Conservation (phyloP, 495 filamentous ascomycete genomes). For the Podospora tetraspora region DNA sequence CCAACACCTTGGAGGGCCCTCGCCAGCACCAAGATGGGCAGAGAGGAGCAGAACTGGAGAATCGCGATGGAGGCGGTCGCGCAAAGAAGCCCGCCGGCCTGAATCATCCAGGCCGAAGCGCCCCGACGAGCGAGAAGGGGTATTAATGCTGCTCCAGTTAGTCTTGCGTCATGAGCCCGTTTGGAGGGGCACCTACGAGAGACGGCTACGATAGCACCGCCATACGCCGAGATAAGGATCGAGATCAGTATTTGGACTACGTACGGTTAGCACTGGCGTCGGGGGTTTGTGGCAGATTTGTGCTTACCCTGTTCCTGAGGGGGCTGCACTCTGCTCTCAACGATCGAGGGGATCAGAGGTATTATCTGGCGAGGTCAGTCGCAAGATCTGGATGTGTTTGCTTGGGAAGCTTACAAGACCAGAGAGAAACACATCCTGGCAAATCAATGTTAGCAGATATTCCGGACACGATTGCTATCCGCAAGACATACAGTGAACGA, state of each 20-base stretch:
- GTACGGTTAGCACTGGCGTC: background rate
- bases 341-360: conserved; percentile 26
- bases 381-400: background rate
- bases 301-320: conserved; percentile 21
- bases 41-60: conserved; percentile 17
- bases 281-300: background rate
- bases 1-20: conserved; percentile 27
- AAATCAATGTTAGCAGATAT: background rate
- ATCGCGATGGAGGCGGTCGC: conserved; percentile 20
- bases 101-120: conserved; percentile 9
- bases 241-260: conserved; percentile 29
- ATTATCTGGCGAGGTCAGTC: conserved; percentile 12
- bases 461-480: background rate
- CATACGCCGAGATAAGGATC: conserved; percentile 26
- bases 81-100: conserved; percentile 19
- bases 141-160: conserved; percentile 18
- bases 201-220: conserved; percentile 24
- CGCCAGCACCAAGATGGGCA: conserved; percentile 19
- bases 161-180: background rate
- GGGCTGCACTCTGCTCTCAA: conserved; percentile 13
- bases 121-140: conserved; percentile 20
- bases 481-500: conserved; percentile 11
- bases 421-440: conserved; percentile 16
- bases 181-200: conserved; percentile 21
- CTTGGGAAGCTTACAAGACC: conserved; percentile 14